These are phyloP conservation scores for Lactifluus echinatus DNA, from an alignment of 768 basidiomycete species.

Conservation along the genomic window DNA sequence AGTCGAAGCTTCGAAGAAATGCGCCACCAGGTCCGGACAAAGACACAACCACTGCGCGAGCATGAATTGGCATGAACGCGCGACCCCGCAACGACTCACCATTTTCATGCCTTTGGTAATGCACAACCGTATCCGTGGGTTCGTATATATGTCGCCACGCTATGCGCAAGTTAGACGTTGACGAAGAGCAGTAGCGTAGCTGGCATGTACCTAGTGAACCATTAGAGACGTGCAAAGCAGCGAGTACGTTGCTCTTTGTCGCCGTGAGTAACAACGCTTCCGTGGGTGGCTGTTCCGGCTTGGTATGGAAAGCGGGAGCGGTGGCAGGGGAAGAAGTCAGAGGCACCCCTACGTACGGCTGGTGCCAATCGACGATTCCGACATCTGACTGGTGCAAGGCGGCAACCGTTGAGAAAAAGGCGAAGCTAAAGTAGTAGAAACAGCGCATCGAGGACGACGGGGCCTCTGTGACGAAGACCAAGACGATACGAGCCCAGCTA, in stretches of 20 bases:
- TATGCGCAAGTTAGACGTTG: constrained; percentile 24
- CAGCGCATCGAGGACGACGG: background rate
- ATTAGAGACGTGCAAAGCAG: constrained; percentile 55
- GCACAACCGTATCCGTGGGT: constrained; percentile 55
- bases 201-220: constrained; percentile 58
- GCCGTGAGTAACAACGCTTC: constrained; percentile 52
- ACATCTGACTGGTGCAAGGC: constrained; percentile 68
- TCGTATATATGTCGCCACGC: constrained; percentile 80
- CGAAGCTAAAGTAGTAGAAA: background rate
- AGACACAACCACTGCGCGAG: constrained; percentile 47
- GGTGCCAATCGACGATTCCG: constrained; percentile 86
- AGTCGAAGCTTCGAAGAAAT: constrained; percentile 60
- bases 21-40: constrained; percentile 72
- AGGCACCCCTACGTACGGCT: constrained; percentile 64
- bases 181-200: background rate
- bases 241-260: constrained; percentile 70
- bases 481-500: no score
- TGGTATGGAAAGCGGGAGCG: constrained; percentile 51
- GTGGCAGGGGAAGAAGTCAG: constrained; percentile 40
- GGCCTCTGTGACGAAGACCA: no score
- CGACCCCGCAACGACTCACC: constrained; percentile 35
- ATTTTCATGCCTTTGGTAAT: constrained; percentile 48
- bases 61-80: background rate
- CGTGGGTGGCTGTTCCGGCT: constrained; percentile 23
- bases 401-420: constrained; percentile 22